These are phyloP conservation scores for Lasiodiplodia gonubiensis DNA, from an alignment of 2,329 filamentous ascomycete genomes.

Conservation along the genomic window DNA sequence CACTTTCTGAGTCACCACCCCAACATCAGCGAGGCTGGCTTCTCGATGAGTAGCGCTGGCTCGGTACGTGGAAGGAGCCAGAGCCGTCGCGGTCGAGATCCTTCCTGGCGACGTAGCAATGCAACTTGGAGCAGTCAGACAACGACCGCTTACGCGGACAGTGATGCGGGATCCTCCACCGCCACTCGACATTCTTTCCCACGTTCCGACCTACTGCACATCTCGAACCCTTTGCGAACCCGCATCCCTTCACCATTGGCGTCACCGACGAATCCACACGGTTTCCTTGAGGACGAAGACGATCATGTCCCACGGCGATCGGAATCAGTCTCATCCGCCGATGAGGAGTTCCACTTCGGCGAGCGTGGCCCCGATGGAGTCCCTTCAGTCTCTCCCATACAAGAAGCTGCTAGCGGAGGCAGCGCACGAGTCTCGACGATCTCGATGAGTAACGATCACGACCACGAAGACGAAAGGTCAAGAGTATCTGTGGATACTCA, in stretches of 20 bases:
- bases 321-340: not conserved
- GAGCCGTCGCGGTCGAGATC: constrained; percentile 1
- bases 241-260: constrained; percentile 12
- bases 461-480: not conserved
- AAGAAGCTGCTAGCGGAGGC: constrained; percentile 10
- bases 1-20: not conserved
- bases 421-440: constrained; percentile 12
- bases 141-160: constrained; percentile 19
- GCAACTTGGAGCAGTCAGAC: constrained; percentile 10
- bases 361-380: not conserved
- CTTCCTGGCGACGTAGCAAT: constrained; percentile 7
- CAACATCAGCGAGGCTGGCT: constrained; percentile 11
- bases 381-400: constrained; percentile 20
- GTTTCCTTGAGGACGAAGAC: not conserved
- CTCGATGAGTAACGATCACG: not conserved
- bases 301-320: not conserved
- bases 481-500: not conserved
- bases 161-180: constrained; percentile 15
- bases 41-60: constrained; percentile 13
- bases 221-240: not conserved
- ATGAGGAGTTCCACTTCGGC: not conserved
- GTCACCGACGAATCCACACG: not conserved
- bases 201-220: not conserved
- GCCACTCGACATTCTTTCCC: not conserved
- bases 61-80: constrained; percentile 12